phyloP scores from a whole-genome alignment of 306 rosid species.

The Psophocarpus tetragonolobus region DNA sequence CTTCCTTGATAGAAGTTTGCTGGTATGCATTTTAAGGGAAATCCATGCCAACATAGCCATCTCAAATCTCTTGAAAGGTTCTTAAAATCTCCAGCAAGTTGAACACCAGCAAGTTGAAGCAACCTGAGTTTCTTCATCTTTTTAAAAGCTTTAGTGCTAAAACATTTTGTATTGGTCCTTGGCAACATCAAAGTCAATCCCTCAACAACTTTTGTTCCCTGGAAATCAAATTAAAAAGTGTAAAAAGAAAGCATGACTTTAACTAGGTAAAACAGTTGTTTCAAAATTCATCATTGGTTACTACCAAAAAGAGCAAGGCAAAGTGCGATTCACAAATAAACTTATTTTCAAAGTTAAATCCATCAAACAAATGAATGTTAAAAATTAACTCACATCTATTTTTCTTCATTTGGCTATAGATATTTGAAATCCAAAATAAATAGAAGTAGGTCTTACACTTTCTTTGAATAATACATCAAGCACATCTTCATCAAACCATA shows the following conservation, averaged over 20 bases:
- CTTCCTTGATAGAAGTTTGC: neutral
- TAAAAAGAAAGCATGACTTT: neutral
- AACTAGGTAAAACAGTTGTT: neutral
- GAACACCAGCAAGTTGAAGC: neutral
- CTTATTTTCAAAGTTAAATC: neutral
- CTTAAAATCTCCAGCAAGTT: neutral
- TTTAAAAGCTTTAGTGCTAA: neutral
- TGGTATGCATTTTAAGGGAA: neutral
- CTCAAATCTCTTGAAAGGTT: neutral
- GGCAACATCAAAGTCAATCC: constrained; percentile 8
- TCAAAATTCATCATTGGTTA: neutral
- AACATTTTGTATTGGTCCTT: neutral
- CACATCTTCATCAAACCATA: constrained; percentile 19
- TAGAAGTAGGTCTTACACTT: neutral
- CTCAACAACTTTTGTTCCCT: constrained; percentile 10
- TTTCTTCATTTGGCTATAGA: neutral
- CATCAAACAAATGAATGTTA: neutral
- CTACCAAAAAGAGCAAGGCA: neutral
- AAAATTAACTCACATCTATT: neutral
- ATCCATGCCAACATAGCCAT: constrained; percentile 8
- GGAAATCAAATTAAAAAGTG: neutral
- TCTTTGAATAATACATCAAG: neutral
- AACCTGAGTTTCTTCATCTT: constrained; percentile 10
- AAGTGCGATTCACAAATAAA: neutral
- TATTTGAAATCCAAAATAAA: neutral